A percentile compares a stretch with the other conserved stretches of the same genome.
Evolutionary conservation across 345 rosid genomes (phyloP).

Genomic region (Lepidium didymum): DNA sequence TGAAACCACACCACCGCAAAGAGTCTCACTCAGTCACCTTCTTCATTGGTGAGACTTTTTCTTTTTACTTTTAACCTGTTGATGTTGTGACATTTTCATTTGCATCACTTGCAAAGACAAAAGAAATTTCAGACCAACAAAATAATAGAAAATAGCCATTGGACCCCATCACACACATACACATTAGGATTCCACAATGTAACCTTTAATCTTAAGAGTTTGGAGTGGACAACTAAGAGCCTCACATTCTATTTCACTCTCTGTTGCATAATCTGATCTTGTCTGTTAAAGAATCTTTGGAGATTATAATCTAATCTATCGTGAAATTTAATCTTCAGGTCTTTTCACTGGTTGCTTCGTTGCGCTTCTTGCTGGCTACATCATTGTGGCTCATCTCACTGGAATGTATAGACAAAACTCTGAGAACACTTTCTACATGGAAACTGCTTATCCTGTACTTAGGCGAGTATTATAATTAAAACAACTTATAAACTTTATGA

Average conservation of each 20-base stretch:
- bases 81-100: conserved; percentile 14
- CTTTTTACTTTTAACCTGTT: background rate
- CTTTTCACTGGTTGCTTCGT: conserved; percentile 87
- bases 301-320: background rate
- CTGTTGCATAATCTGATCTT: conserved; percentile 24
- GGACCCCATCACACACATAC: conserved; percentile 29
- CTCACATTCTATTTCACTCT: conserved; percentile 32
- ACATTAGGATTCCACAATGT: conserved; percentile 32
- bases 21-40: conserved; percentile 87
- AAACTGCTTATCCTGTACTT: conserved; percentile 87
- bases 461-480: conserved; percentile 51
- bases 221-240: conserved; percentile 46
- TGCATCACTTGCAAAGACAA: conserved; percentile 5
- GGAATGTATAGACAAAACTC: conserved; percentile 69
- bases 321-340: conserved; percentile 40
- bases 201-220: conserved; percentile 8
- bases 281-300: conserved; percentile 19
- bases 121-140: conserved; percentile 7
- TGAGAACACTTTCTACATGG: conserved; percentile 74
- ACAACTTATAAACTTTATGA: background rate
- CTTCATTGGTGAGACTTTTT: conserved; percentile 68
- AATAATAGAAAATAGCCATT: background rate
- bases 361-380: conserved; percentile 83
- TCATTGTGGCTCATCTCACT: conserved; percentile 74
- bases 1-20: conserved; percentile 69